Evolutionary conservation across 345 rosid species (phyloP), one percentile per base, ranked within the genome.

Genomic region (Hibiscus syriacus): DNA sequence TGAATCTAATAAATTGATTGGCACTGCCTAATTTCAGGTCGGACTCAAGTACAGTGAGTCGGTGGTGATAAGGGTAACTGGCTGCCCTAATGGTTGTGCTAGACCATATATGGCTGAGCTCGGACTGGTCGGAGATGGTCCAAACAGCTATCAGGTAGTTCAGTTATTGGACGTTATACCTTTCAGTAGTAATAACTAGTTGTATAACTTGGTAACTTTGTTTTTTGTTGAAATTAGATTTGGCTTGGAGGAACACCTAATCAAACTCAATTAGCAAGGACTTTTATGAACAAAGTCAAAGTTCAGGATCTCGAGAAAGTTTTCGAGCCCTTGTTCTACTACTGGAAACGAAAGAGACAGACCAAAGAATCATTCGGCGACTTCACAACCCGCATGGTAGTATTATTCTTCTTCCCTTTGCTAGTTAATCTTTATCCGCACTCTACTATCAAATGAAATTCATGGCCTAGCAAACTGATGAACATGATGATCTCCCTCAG

Each of bases 91-190:
- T 66, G 99, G 99, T 29, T 94, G 98, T 80, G 99, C 99, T 49
- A 88, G 99, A 76, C 99, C 99, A 6, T 94, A 91, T 74, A 92
- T 94, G 98, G 99, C 99, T 70, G 99, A 94, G 79, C 89, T 91
- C 43, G 99, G 99, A 67, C 76, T 94, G 69, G 99, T 94, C 27
- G 99, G 99, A 55, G 99, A 94, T 83, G 98, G 99, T 75, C 99
- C 99, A 20, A 94, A 94, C 79, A 90, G 97, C 80, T 94, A 91
- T 74, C 99, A 94, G 97, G 98, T 89, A 79, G 43, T 16, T 59
- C 34, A 46, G 59, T 48, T 50, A 63, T 23, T 23, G 27, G 60
- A 16, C 29, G 3, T 9, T 19, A 9, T 30, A 22, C 48, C 32
- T 54, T 55, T 50, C 22, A 59, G 55, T 30, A 1, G 7, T 46